Conservation (phyloP, 2,329 filamentous ascomycete genomes). For the Keithomyces neogunnii region DNA sequence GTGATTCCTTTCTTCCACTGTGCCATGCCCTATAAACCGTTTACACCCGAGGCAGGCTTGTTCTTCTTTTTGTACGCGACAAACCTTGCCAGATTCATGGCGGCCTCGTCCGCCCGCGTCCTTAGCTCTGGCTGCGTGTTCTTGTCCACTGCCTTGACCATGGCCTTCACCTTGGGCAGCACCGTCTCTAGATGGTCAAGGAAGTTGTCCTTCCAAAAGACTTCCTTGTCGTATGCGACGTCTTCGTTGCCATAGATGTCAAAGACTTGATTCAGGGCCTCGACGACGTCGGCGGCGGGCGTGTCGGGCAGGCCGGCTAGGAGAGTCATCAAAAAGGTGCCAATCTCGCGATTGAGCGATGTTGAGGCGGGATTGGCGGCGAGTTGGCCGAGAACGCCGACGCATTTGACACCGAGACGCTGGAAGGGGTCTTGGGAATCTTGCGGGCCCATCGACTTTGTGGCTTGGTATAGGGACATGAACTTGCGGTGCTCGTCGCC, state of each 20-base stretch:
- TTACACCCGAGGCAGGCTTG: slow-evolving; percentile 19
- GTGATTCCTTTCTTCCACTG: neutral
- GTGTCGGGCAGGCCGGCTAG: slow-evolving; percentile 43
- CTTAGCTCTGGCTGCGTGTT: slow-evolving; percentile 47
- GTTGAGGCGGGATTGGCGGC: slow-evolving; percentile 46
- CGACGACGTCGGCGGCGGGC: slow-evolving; percentile 49
- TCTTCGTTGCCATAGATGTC: slow-evolving; percentile 59
- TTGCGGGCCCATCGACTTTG: slow-evolving; percentile 25
- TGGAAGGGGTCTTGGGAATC: slow-evolving; percentile 47
- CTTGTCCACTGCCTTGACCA: slow-evolving; percentile 55
- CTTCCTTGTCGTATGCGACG: slow-evolving; percentile 47
- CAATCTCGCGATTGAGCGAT: slow-evolving; percentile 52
- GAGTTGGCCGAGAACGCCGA: slow-evolving; percentile 57
- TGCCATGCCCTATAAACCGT: neutral
- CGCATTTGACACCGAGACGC: slow-evolving; percentile 54
- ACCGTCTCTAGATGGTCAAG: slow-evolving; percentile 48
- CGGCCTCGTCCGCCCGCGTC: slow-evolving; percentile 49
- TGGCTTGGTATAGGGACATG: slow-evolving; percentile 56
- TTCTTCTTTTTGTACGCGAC: slow-evolving; percentile 58
- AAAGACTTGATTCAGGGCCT: slow-evolving; percentile 58
- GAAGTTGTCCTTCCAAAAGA: slow-evolving; percentile 57
- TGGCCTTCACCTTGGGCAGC: slow-evolving; percentile 43
- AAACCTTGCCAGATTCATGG: slow-evolving; percentile 53
- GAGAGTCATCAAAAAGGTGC: slow-evolving; percentile 51
- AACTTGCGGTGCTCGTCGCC: slow-evolving; percentile 53